Evolutionary conservation across 192 early-diverging fungal species (phyloP), one percentile per base, ranked within the genome.

Genomic region (Diversispora epigaea): DNA sequence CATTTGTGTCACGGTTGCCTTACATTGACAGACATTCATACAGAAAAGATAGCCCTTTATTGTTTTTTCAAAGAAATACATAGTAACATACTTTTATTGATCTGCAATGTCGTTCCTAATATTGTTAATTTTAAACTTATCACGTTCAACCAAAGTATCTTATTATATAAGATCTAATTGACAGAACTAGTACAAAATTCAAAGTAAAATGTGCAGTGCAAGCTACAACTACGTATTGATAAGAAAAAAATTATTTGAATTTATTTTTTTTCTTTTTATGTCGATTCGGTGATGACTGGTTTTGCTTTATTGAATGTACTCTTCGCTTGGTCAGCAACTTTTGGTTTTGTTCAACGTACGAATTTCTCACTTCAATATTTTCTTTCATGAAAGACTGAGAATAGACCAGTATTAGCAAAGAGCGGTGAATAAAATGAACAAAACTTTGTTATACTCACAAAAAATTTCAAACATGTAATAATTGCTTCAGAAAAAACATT

Each of bases 361-460:
- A 32, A 44, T 68, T 46, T 11, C 46, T 68, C 21, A 12, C 32
- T 52, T 44, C 12, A 21, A 4, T 67, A 44, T 52, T 68, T 1
- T 49, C 49, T 68, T 68, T 68, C 46, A 68, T 49, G 67, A 71
- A 71, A 17, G 52, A 71, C 54, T 71, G 40, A 71, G 57, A 15
- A 57, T 57, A 57, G n/a, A 43, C 43, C 39, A 71, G 21, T 41
- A 71, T 71, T 71, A 50, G 5, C 15, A 52, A 44, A 68, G 47
- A 39, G 4, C n/a, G n/a, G n/a, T n/a, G n/a, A 44, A 67, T 9
- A 61, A 61, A 61, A 67, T 21, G 12, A n/a, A 3, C 15, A 66
- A 9, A 57, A 21, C 56, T 57, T 67, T 21, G 43, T 55, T 11
- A 52, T 2, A 39, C 68, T 70, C 49, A 70, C 65, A 70, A 70